Evolutionary conservation across 169 alveolate species (phyloP).

Genomic region (Cryptosporidium meleagridis): DNA sequence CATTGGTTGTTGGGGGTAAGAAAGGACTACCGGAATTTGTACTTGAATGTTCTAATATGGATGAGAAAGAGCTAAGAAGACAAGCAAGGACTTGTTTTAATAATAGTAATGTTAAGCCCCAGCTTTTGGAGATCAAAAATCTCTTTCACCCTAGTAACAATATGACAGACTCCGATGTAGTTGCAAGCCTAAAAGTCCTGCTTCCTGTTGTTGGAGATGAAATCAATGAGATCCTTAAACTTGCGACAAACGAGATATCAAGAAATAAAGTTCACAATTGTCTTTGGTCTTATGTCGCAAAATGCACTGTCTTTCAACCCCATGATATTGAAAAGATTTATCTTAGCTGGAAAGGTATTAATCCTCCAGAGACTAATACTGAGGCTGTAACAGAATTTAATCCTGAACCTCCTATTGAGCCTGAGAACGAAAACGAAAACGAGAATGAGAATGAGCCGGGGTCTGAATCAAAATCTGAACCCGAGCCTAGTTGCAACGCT

Average conservation of each 20-base stretch:
- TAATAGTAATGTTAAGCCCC: slow-evolving; percentile 51
- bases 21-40: slow-evolving; percentile 64
- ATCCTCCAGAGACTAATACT: not conserved
- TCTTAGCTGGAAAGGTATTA: slow-evolving; percentile 64
- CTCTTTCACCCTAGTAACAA: slow-evolving; percentile 41
- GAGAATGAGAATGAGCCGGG: not conserved
- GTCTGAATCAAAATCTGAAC: not conserved
- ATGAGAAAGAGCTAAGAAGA: slow-evolving; percentile 41
- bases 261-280: slow-evolving; percentile 37
- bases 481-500: not conserved
- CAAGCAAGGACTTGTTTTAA: slow-evolving; percentile 68
- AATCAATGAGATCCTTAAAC: slow-evolving; percentile 49
- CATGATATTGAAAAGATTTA: slow-evolving; percentile 68
- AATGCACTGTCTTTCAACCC: slow-evolving; percentile 71
- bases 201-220: slow-evolving; percentile 73
- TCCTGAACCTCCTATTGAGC: not conserved
- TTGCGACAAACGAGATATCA: slow-evolving; percentile 36
- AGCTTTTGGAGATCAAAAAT: slow-evolving; percentile 38
- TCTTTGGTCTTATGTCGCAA: slow-evolving; percentile 68
- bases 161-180: slow-evolving; percentile 66
- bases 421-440: no score
- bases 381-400: not conserved
- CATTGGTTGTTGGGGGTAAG: slow-evolving; percentile 32
- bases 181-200: slow-evolving; percentile 54
- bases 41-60: slow-evolving; percentile 29